Percentiles rank a stretch among this genome's conserved stretches.
These are phyloP conservation scores for Nyssa sinensis DNA, from an alignment of 148 eudicot genomes.

Conservation along the genomic window DNA sequence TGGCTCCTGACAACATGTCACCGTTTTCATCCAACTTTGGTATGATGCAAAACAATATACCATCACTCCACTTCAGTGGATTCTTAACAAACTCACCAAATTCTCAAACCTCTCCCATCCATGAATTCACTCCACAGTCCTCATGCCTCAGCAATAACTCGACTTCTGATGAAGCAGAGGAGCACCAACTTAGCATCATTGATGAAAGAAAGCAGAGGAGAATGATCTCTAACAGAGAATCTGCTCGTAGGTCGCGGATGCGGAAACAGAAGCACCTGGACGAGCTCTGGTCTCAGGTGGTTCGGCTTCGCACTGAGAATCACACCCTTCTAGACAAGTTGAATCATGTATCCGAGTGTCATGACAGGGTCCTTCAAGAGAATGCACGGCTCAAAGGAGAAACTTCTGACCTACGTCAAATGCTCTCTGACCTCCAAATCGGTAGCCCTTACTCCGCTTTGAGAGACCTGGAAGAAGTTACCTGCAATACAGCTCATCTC, in stretches of 20 bases:
- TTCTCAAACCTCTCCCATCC: constrained; percentile 22
- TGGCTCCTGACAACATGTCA: constrained; percentile 22
- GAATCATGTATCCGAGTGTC: constrained; percentile 40
- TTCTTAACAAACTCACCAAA: constrained; percentile 23
- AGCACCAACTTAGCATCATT: constrained; percentile 32
- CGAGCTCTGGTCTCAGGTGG: constrained; percentile 68
- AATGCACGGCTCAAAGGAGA: constrained; percentile 70
- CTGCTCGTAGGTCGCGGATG: constrained; percentile 87
- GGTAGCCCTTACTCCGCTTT: constrained; percentile 38
- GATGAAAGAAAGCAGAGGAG: constrained; percentile 78
- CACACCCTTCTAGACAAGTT: constrained; percentile 50
- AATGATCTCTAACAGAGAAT: constrained; percentile 85
- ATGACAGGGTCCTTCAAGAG: constrained; percentile 52
- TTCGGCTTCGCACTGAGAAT: constrained; percentile 58
- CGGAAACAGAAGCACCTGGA: constrained; percentile 83
- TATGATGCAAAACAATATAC: constrained; percentile 27
- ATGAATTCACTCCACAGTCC: constrained; percentile 8
- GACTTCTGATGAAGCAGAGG: constrained; percentile 61
- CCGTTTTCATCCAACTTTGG: constrained; percentile 27
- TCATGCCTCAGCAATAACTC: constrained; percentile 37
- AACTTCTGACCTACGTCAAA: constrained; percentile 46
- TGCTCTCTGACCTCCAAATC: constrained; percentile 48
- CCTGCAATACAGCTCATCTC: constrained; percentile 47
- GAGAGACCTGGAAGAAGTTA: constrained; percentile 56
- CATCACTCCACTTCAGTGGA: constrained; percentile 20